Evolutionary conservation across 306 rosid species (phyloP), one percentile per base, ranked within the genome.

Genomic region (Cucumis melo): DNA sequence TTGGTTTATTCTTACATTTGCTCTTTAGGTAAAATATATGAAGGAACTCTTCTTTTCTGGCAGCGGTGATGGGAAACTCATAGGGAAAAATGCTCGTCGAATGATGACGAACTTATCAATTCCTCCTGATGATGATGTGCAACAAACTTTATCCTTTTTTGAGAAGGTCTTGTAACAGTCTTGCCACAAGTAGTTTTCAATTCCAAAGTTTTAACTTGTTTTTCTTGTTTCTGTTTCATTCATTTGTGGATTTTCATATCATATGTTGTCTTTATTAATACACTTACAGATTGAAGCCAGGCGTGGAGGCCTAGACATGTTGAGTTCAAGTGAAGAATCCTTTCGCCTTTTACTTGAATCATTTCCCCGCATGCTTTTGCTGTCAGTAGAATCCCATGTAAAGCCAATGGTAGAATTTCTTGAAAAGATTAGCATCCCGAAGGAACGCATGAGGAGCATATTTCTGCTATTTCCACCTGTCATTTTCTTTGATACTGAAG

Each of bases 101-200:
- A 87, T 91, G 87, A 90, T 91, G 92, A 84, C 73, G 65, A 82
- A 83, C 58, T 82, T 91, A 71, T 91, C 97, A 0, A 87, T 93
- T 84, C 85, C 97, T 23, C 66, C 87, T 19, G 98, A 93, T 46
- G 96, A 93, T 20, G 93, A 90, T 70, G 77, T 91, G 63, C 98
- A 93, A 55, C 92, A 78, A 76, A 90, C 94, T 41, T 63, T 93
- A 13, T 90, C 98, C 60, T 87, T 90, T 80, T 93, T 93, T 78
- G 92, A 90, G 76, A 93, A 90, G 94, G 96, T 90, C 21, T 73
- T 41, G 14, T 54, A 29, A 36, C 27, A 9, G 32, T 58, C 3
- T 63, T 10, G 36, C 36, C 36, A 32, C 3, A 32, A 32, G 3
- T 32, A 17, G 44, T 46, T 50, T 65, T 17, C 8, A 79, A 16